Evolutionary conservation across 768 basidiomycete genomes (phyloP).

Genomic region (Boletus huronensis): DNA sequence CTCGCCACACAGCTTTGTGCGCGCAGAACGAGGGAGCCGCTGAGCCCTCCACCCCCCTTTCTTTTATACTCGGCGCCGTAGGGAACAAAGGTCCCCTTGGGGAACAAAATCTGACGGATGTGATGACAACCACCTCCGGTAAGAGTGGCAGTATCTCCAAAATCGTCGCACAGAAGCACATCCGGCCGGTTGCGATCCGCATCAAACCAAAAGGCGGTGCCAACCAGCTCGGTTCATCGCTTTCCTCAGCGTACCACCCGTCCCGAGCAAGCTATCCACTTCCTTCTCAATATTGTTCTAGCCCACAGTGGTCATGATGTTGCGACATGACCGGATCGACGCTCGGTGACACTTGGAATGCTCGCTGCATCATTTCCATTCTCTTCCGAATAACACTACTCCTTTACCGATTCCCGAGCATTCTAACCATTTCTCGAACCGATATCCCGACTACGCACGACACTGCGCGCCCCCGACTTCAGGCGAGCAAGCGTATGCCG

Average conservation of each 20-base stretch:
- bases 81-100: constrained; percentile 8
- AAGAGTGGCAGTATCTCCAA: constrained; percentile 10
- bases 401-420: constrained; percentile 6
- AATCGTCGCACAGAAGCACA: not conserved
- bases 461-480: not conserved
- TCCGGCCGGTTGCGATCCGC: constrained; percentile 17
- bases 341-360: constrained; percentile 1
- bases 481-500: constrained; percentile 1
- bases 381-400: not conserved
- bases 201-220: constrained; percentile 5
- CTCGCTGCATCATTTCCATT: not conserved
- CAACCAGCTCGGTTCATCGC: constrained; percentile 22
- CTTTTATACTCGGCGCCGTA: constrained; percentile 21
- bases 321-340: constrained; percentile 29
- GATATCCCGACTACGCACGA: constrained; percentile 2
- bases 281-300: not conserved
- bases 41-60: constrained; percentile 3
- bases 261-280: not conserved
- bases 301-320: not conserved
- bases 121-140: constrained; percentile 18
- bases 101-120: constrained; percentile 1
- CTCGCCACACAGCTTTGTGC: constrained; percentile 11
- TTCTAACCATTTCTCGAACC: not conserved
- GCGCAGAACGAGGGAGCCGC: not conserved
- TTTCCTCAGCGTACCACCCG: constrained; percentile 1